phyloP scores from a whole-genome alignment of 2,329 filamentous ascomycete genomes.

The Pseudocercospora cruenta region DNA sequence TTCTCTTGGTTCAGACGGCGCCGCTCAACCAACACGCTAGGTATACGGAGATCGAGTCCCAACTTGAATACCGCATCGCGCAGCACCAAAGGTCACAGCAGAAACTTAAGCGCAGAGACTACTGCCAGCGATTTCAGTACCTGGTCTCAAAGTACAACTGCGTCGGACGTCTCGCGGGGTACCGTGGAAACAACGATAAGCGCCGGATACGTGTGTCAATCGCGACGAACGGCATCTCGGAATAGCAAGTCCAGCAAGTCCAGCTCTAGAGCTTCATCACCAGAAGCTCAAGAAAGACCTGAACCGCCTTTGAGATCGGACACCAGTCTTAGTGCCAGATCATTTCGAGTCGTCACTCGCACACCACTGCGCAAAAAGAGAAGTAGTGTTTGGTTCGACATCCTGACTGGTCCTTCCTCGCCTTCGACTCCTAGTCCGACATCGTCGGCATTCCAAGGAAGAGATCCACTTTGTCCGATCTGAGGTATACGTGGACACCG shows the following conservation, averaged over 20 bases:
- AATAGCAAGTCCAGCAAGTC: background rate
- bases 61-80: background rate
- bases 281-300: background rate
- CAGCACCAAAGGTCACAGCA: background rate
- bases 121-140: background rate
- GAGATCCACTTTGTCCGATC: slow-evolving; percentile 4
- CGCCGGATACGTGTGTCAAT: background rate
- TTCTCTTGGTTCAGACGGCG: slow-evolving; percentile 1
- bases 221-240: background rate
- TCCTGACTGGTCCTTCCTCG: background rate
- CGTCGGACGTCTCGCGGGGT: background rate
- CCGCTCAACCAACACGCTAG: background rate
- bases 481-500: background rate
- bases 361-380: background rate
- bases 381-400: slow-evolving; percentile 5
- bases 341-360: background rate
- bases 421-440: background rate
- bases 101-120: background rate
- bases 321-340: background rate
- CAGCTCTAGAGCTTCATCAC: background rate
- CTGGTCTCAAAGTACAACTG: background rate
- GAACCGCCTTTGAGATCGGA: background rate
- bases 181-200: slow-evolving; percentile 4
- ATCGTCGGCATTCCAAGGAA: background rate
- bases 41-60: background rate